Base-by-base conservation (phyloP, 2,329 filamentous ascomycete species). In the Lecanicillium sp. region DNA sequence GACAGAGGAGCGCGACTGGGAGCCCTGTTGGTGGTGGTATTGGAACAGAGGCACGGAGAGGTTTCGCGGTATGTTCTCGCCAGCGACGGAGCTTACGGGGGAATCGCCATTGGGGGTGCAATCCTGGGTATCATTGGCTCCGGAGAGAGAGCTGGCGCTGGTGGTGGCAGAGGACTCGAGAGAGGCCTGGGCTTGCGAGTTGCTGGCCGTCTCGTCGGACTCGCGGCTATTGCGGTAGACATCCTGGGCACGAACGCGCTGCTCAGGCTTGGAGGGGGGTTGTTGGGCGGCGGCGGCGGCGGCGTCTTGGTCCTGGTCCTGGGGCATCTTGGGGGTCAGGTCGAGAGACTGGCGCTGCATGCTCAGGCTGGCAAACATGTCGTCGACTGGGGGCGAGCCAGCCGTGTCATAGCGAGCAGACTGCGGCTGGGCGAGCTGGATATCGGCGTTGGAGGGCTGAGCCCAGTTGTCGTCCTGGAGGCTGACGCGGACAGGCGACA, bases 21-120 rank as follows among this genome's bases (percentile, higher is more conserved):
- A 65, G 2, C 66, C 56, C 36, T 69, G 66, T 47, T 77, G 77
- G 47, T 81, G 77, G 48, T 81, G 74, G 48, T 82, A 81, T 51
- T 81, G 76, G 39, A 81, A 68, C 45, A 70, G 71, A 10, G 76
- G 72, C 8, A 80, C 71, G 4, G 65, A 57, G 39, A 65, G 61
- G 45, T 56, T 62, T 39, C 58, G 62, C 5, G 60, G 51, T 36
- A 61, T 51, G 37, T 60, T 58, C 13, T 65, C 67, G 30, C 73
- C 69, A 18, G 68, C 58, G 20, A 73, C 51, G 6, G 72, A 76
- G 50, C 71, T 73, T 40, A 66, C 66, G 2, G 66, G 62, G 8
- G 71, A 76, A 29, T 59, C 56, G n/a, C 58, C 62, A 41, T 64
- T 61, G 22, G 61, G 64, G 18, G 61, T 62, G 46, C 59, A 61